Evolutionary conservation across 1,284 basidiomycete species (phyloP).

Genomic region (Trametes pubescens): DNA sequence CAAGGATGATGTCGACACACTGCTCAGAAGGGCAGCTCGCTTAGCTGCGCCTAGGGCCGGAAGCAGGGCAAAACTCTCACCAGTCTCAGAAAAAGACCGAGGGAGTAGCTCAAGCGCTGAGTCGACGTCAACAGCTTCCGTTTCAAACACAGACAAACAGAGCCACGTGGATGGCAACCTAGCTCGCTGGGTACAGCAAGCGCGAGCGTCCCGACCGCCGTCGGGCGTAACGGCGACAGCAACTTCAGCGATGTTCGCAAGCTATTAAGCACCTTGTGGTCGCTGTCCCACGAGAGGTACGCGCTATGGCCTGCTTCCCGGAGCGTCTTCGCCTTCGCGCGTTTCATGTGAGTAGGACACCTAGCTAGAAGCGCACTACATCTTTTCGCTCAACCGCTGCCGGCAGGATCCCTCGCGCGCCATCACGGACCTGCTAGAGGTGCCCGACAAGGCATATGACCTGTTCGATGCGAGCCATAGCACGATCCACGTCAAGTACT

Average conservation of each 20-base stretch:
- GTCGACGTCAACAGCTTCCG: conserved; percentile 17
- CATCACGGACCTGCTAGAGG: background rate
- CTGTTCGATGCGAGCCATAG: background rate
- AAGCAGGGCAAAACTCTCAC: conserved; percentile 1
- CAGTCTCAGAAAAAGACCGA: background rate
- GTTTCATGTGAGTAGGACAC: background rate
- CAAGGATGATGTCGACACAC: background rate
- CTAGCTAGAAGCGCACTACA: background rate
- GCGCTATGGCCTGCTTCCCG: background rate
- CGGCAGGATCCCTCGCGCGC: conserved; percentile 3
- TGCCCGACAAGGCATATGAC: background rate
- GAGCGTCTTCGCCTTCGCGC: background rate
- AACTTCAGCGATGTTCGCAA: background rate
- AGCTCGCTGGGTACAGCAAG: background rate
- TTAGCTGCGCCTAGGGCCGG: background rate
- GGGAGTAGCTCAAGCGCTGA: background rate
- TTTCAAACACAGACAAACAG: conserved; percentile 23
- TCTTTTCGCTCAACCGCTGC: background rate
- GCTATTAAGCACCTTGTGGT: background rate
- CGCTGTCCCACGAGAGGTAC: background rate
- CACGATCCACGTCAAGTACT: background rate
- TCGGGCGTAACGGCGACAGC: background rate
- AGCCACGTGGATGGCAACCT: background rate
- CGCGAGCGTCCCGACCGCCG: background rate
- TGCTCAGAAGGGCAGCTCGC: background rate